These are phyloP conservation scores for Amanita thiersii DNA, from an alignment of 768 basidiomycete genomes.

Conservation along the genomic window DNA sequence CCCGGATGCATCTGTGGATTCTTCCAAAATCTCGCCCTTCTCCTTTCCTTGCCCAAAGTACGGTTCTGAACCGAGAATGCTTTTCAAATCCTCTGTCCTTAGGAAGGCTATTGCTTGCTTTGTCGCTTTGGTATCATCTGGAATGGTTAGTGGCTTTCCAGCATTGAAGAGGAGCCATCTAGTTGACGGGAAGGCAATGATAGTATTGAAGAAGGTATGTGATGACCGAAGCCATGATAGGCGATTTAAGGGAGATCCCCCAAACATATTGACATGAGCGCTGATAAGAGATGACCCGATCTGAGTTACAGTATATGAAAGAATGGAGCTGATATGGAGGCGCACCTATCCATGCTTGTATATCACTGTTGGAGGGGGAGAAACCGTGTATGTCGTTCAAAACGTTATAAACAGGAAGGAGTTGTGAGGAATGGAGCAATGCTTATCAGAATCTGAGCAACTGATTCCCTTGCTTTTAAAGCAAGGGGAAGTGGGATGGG, in stretches of 20 bases:
- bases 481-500: too few relatives aligned
- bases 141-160: slow-evolving; percentile 57
- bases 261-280: slow-evolving; percentile 31
- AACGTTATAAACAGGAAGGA: too few relatives aligned
- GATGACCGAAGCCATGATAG: slow-evolving; percentile 77
- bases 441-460: too few relatives aligned
- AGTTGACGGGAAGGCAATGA: slow-evolving; percentile 50
- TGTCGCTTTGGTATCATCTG: slow-evolving; percentile 23
- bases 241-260: slow-evolving; percentile 71
- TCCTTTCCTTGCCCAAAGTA: slow-evolving; percentile 65
- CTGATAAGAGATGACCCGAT: too few relatives aligned
- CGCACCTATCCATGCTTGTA: slow-evolving; percentile 8
- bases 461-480: too few relatives aligned
- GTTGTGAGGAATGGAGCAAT: too few relatives aligned
- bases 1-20: slow-evolving; percentile 17
- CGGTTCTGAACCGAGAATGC: slow-evolving; percentile 59
- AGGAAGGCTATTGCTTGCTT: slow-evolving; percentile 40
- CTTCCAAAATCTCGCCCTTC: slow-evolving; percentile 26
- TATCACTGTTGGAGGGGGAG: too few relatives aligned
- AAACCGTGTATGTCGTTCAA: too few relatives aligned
- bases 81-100: slow-evolving; percentile 50
- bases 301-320: too few relatives aligned
- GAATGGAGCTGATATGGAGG: too few relatives aligned
- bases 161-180: slow-evolving; percentile 75
- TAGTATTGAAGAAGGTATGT: slow-evolving; percentile 65